These are phyloP conservation scores for Ophiocordyceps camponoti-leonardi DNA, from an alignment of 2,329 filamentous ascomycete genomes.

Conservation along the genomic window DNA sequence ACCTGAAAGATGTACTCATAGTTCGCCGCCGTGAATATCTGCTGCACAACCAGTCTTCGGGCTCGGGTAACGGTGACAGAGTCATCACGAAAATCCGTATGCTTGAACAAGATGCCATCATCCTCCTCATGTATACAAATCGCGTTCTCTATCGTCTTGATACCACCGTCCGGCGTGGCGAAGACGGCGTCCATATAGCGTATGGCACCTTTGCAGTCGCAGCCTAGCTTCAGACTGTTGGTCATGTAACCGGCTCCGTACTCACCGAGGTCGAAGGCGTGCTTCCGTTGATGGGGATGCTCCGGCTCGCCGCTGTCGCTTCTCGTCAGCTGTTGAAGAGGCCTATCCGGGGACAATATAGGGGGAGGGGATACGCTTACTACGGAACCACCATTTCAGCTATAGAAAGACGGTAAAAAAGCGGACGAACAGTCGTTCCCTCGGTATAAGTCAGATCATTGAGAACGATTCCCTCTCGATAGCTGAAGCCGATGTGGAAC, in stretches of 20 bases:
- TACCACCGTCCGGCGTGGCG: slow-evolving; percentile 27
- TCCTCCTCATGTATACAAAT: slow-evolving; percentile 21
- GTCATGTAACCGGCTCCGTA: slow-evolving; percentile 46
- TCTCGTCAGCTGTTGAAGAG: not conserved
- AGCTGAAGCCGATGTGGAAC: slow-evolving; percentile 57
- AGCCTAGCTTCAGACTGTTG: slow-evolving; percentile 44
- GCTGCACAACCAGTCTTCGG: slow-evolving; percentile 43
- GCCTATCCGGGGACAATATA: not conserved
- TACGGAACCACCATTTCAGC: slow-evolving; percentile 60
- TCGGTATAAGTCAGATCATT: slow-evolving; percentile 51
- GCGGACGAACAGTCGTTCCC: slow-evolving; percentile 26
- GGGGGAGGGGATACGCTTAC: not conserved
- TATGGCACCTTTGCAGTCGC: slow-evolving; percentile 49
- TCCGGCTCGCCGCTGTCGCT: slow-evolving; percentile 39
- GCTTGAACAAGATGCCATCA: slow-evolving; percentile 46
- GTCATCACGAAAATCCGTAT: slow-evolving; percentile 43
- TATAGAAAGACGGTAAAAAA: slow-evolving; percentile 51
- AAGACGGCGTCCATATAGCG: slow-evolving; percentile 22
- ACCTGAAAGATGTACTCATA: slow-evolving; percentile 32
- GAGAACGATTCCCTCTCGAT: slow-evolving; percentile 51
- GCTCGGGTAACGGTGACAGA: slow-evolving; percentile 38
- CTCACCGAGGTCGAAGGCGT: slow-evolving; percentile 54
- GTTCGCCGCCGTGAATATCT: slow-evolving; percentile 48
- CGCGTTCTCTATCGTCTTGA: slow-evolving; percentile 45
- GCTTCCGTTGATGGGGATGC: slow-evolving; percentile 45